phyloP scores from a whole-genome alignment of 1,139 yeast genomes.

The Fermentozyma sake region DNA sequence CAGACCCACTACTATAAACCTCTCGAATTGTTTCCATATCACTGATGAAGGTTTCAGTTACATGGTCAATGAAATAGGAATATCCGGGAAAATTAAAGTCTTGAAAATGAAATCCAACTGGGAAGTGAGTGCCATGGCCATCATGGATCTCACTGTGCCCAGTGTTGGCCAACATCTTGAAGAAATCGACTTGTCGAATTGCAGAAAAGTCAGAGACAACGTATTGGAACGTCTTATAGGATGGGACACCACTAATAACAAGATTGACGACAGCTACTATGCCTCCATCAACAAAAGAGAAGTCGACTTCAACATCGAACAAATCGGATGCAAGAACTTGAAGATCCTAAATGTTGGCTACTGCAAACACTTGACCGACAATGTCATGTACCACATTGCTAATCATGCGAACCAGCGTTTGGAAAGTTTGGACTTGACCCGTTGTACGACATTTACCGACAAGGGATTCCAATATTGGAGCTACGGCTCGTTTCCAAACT shows the following conservation, averaged over 20 bases:
- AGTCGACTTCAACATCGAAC: constrained; percentile 10
- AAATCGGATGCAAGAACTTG: constrained; percentile 56
- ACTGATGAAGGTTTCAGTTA: constrained; percentile 72
- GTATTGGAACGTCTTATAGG: constrained; percentile 66
- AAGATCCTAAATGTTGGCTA: constrained; percentile 56
- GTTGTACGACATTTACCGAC: constrained; percentile 78
- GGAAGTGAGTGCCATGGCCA: constrained; percentile 78
- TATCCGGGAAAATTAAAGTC: constrained; percentile 51
- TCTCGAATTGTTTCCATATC: constrained; percentile 71
- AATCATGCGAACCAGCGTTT: constrained; percentile 52
- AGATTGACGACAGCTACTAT: constrained; percentile 8
- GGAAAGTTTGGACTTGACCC: constrained; percentile 56
- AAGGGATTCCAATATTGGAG: constrained; percentile 68
- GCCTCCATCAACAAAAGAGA: constrained; percentile 4
- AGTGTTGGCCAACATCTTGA: constrained; percentile 56
- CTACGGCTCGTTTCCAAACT: constrained; percentile 46
- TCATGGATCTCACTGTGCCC: constrained; percentile 69
- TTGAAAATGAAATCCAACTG: constrained; percentile 67
- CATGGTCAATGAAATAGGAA: constrained; percentile 67
- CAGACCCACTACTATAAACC: constrained; percentile 56
- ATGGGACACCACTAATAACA: constrained; percentile 27
- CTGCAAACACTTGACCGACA: constrained; percentile 71
- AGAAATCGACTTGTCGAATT: constrained; percentile 64
- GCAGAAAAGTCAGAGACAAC: constrained; percentile 68
- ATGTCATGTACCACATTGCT: constrained; percentile 60